Percentiles rank a stretch among this genome's conserved stretches.
Evolutionary conservation across 768 basidiomycete species (phyloP).

Genomic region (Boletus edulis): DNA sequence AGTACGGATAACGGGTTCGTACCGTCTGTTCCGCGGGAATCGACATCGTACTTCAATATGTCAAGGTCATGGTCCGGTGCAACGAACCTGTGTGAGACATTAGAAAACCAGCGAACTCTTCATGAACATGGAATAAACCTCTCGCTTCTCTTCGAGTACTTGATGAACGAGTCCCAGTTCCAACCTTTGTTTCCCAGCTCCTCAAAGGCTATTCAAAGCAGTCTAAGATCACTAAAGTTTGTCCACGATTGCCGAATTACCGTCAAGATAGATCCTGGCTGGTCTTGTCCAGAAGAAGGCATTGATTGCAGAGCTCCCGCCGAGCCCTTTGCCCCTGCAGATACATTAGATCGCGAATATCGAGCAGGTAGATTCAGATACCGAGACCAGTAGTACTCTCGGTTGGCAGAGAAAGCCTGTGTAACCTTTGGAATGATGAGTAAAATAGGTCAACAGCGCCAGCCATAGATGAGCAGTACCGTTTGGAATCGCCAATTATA

Average conservation of each 20-base stretch:
- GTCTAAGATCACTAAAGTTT: background rate
- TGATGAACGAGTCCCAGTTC: conserved; percentile 4
- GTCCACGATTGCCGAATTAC: background rate
- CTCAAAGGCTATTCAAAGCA: background rate
- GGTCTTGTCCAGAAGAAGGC: background rate
- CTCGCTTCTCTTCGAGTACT: conserved; percentile 4
- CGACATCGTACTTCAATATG: background rate
- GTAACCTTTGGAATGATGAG: background rate
- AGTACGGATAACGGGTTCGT: background rate
- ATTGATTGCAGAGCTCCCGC: conserved; percentile 1
- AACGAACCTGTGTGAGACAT: background rate
- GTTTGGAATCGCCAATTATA: background rate
- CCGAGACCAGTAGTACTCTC: background rate
- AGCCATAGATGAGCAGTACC: background rate
- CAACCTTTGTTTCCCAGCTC: background rate
- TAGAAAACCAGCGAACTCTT: background rate
- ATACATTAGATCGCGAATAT: background rate
- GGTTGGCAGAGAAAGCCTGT: background rate
- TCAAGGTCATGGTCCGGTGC: conserved; percentile 1
- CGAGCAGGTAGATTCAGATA: background rate
- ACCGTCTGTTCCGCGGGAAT: background rate
- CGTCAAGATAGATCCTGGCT: background rate
- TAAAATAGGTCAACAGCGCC: background rate
- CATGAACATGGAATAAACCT: background rate
- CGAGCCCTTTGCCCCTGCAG: background rate